Base-by-base conservation (phyloP, 2,329 filamentous ascomycete genomes). In the Clarireedia paspali region DNA sequence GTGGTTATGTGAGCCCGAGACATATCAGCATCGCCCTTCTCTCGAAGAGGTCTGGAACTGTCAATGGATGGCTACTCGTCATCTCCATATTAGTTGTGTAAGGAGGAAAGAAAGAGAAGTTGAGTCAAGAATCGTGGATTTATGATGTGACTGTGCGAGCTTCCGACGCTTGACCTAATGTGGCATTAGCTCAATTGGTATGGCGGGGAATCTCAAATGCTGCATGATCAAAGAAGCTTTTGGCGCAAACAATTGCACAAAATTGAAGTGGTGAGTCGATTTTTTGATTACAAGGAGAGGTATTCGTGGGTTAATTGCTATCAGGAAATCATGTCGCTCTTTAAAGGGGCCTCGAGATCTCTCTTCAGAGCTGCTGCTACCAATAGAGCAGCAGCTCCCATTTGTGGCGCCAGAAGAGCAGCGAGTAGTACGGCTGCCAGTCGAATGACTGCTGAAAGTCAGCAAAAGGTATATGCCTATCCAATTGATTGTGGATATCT, bases 61-160 rank as follows among this genome's bases (percentile, higher is more conserved):
- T 69, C 71, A 47, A 23, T 42, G 70, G 74, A 69, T 78, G 79
- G 80, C 81, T 79, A 76, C 84, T 88, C 87, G 80, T 91, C 86
- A 86, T 77, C 71, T 82, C 84, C 85, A 84, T 81, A 82, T 82
- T 89, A 89, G 85, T 89, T 89, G 83, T 79, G 57, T 82, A 72
- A 70, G 73, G 77, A 79, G 74, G 75, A 72, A 24, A 46, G 42
- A 24, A 46, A 20, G 20, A 45, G 20, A 12, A 46, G 42, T 14
- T 23, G 23, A 46, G 23, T 14, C 17, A 46, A 23, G 36, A 30
- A 23, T 26, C 14, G 10, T 7, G n/a, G 4, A 47, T 23, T 24
- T 47, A 47, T 46, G 24, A 47, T 47, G 17, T 42, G 15, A 42
- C 15, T 26, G 20, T 42, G 10, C 23, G 9, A 26, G 39, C 9